Conservation (phyloP, 2,329 filamentous ascomycete species). For the Aspergillus sp. region DNA sequence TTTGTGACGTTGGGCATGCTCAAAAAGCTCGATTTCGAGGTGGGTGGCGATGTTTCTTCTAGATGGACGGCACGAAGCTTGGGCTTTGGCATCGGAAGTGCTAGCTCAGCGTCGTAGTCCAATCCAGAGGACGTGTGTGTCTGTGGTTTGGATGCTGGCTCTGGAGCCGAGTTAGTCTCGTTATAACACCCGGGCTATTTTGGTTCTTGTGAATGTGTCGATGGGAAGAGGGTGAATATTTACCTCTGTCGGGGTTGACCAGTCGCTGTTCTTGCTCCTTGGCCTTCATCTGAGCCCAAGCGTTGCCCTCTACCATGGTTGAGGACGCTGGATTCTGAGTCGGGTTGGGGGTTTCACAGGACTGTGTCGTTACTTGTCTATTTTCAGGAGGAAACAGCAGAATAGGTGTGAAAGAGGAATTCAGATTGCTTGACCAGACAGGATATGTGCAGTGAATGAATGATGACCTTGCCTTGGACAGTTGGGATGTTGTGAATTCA, state of each 20-base stretch:
- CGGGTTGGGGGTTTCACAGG: too few relatives aligned
- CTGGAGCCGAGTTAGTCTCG: not conserved
- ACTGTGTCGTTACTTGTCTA: not conserved
- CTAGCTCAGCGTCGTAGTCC: slow-evolving; percentile 26
- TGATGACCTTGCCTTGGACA: not conserved
- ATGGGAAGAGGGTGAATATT: not conserved
- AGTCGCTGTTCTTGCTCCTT: slow-evolving; percentile 8
- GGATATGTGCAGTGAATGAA: not conserved
- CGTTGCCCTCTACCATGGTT: slow-evolving; percentile 21
- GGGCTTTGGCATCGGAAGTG: slow-evolving; percentile 31
- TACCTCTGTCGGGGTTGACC: slow-evolving; percentile 8
- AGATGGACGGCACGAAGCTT: slow-evolving; percentile 18
- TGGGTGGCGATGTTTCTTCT: not conserved
- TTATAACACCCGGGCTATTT: not conserved
- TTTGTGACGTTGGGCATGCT: slow-evolving; percentile 8
- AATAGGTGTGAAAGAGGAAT: not conserved
- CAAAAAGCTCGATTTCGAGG: not conserved
- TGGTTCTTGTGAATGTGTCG: not conserved
- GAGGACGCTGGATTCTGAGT: slow-evolving; percentile 1
- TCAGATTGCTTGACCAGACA: not conserved
- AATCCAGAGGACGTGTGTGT: slow-evolving; percentile 22
- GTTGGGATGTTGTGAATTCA: not conserved
- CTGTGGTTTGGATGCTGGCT: slow-evolving; percentile 8
- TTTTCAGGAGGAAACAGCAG: not conserved
- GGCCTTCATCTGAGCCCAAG: slow-evolving; percentile 27